Percentiles rank a stretch among this genome's conserved stretches.
Conservation (phyloP, 2,329 filamentous ascomycete species). For the Nemania bipapillata region DNA sequence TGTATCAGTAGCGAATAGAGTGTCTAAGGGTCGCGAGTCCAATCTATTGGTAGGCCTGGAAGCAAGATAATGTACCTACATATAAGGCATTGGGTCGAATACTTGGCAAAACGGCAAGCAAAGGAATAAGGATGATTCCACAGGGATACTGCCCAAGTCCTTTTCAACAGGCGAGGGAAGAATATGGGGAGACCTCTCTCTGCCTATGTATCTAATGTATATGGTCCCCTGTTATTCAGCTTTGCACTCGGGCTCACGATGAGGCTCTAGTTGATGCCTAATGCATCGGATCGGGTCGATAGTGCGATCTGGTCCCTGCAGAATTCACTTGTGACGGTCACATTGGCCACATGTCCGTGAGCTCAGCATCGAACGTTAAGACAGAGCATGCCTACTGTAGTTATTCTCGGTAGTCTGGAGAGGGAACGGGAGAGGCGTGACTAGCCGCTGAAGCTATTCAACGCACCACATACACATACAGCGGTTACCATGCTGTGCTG, state of each 20-base stretch:
- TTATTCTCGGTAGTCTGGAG: constrained; percentile 11
- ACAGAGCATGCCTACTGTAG: neutral
- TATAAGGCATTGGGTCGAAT: constrained; percentile 11
- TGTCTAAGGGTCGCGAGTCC: too few relatives aligned
- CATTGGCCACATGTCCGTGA: constrained; percentile 8
- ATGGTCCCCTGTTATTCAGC: neutral
- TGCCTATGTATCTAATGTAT: neutral
- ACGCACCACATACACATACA: neutral
- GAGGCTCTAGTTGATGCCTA: constrained; percentile 28
- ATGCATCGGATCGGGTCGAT: constrained; percentile 23
- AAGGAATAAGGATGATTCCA: neutral
- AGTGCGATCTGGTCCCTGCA: constrained; percentile 8
- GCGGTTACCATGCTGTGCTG: neutral
- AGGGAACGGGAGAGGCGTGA: constrained; percentile 14
- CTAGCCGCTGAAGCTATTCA: constrained; percentile 16
- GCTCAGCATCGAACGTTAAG: constrained; percentile 21
- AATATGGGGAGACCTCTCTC: neutral
- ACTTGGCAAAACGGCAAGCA: neutral
- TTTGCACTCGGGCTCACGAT: constrained; percentile 15
- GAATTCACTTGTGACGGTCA: constrained; percentile 15
- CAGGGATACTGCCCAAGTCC: neutral
- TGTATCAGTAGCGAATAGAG: constrained; percentile 2
- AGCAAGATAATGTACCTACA: neutral
- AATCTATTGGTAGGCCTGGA: neutral
- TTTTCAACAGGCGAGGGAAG: neutral